phyloP scores from a whole-genome alignment of 768 basidiomycete genomes.

The Suillus paluster region DNA sequence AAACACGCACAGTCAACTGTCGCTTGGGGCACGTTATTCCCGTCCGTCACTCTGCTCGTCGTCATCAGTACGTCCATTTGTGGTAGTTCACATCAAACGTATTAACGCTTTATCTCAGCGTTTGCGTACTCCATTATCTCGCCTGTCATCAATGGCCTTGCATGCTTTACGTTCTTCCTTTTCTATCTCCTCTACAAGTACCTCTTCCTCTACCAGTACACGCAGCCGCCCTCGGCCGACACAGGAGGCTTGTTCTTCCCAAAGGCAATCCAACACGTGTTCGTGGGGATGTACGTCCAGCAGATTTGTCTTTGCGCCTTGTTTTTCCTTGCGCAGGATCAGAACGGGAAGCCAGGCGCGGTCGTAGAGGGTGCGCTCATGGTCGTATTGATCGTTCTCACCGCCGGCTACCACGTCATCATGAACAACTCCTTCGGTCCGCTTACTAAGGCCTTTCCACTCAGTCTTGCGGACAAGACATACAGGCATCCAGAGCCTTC shows the following conservation, averaged over 20 bases:
- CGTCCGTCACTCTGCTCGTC: slow-evolving; percentile 70
- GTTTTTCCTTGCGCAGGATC: slow-evolving; percentile 84
- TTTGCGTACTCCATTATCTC: slow-evolving; percentile 88
- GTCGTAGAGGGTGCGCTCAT: slow-evolving; percentile 80
- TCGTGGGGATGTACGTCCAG: slow-evolving; percentile 92
- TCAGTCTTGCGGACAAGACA: slow-evolving; percentile 76
- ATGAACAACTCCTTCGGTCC: slow-evolving; percentile 83
- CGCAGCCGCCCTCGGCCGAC: slow-evolving; percentile 69
- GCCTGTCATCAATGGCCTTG: slow-evolving; percentile 92
- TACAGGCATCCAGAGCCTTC: slow-evolving; percentile 38
- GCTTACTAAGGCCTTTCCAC: slow-evolving; percentile 73
- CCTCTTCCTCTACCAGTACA: slow-evolving; percentile 79
- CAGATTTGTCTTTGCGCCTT: slow-evolving; percentile 84
- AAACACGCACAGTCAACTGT: slow-evolving; percentile 74
- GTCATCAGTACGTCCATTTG: slow-evolving; percentile 69
- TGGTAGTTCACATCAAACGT: slow-evolving; percentile 4
- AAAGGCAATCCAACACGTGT: slow-evolving; percentile 89
- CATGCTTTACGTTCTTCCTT: slow-evolving; percentile 78
- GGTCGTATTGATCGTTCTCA: slow-evolving; percentile 83
- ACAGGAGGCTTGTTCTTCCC: slow-evolving; percentile 97
- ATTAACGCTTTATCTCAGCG: slow-evolving; percentile 39
- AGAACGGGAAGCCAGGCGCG: slow-evolving; percentile 55
- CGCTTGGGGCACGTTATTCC: slow-evolving; percentile 80
- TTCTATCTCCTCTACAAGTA: slow-evolving; percentile 89
- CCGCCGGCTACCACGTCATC: slow-evolving; percentile 73